Evolutionary conservation across 257 asterid species (phyloP), one percentile per base, ranked within the genome.

Genomic region (Solanum acaule): DNA sequence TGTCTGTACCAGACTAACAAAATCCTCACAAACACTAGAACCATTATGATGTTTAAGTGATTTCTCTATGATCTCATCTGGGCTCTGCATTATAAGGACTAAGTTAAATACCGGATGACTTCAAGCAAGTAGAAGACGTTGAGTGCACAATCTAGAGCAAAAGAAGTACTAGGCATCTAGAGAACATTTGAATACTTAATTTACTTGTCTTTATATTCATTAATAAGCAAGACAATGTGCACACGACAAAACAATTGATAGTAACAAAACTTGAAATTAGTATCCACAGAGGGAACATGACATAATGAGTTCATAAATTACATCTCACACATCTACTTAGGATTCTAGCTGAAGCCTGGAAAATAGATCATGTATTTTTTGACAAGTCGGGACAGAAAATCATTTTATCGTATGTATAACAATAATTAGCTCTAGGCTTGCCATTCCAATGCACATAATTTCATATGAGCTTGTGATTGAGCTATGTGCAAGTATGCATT

Each of bases 41-140:
- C 98, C 98, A 91, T 96, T 98, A 86, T 23, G 78, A 89, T 92
- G 93, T 87, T 68, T 88, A 79, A 97, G 99, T 70, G 98, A 93
- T 92, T 93, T 97, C 81, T 97, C 96, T 82, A 88, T 89, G 76
- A 97, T 97, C 94, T 97, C 99, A 86, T 96, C 98, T 79, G 94
- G 91, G 89, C 96, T 93, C 98, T 97, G 98, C 94, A 92, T 91
- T 90, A 84, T 89, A 7, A 85, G 84, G 88, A 83, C 29, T 20
- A 46, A 86, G 61, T 84, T 71, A 87, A 35, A 63, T 18, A 38
- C 11, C 33, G 56, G 77, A 56, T 27, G 59, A 77, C 12, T 63
- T 67, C 44, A 38, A 88, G 87, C 31, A 73, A 72, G 38, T 86
- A 86, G 56, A 86, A 20, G 82, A 75, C 2, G 12, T 82, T 46